These are phyloP conservation scores for Fusarium sp. DNA, from an alignment of 2,329 filamentous ascomycete species.

Conservation along the genomic window DNA sequence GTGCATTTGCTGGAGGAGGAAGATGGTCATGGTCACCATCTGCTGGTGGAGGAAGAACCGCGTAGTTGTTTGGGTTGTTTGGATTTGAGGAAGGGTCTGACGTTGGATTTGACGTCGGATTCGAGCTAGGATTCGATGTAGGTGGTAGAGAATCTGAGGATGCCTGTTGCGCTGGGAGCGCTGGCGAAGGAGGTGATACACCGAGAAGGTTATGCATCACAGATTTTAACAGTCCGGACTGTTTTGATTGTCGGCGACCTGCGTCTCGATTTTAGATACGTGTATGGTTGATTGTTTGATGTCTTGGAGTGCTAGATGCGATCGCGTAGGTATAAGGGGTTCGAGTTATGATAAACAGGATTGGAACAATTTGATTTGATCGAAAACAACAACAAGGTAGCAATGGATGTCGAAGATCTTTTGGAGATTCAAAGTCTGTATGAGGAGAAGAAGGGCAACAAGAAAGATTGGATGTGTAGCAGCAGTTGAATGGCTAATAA, in stretches of 20 bases:
- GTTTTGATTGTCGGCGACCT: slow-evolving; percentile 51
- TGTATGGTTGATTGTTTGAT: slow-evolving; percentile 1
- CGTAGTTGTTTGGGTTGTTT: slow-evolving; percentile 43
- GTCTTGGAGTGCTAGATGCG: slow-evolving; percentile 10
- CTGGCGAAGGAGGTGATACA: slow-evolving; percentile 43
- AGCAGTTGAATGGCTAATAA: slow-evolving; percentile 37
- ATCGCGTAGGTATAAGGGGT: slow-evolving; percentile 11
- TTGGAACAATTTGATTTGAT: slow-evolving; percentile 6
- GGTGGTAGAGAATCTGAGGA: slow-evolving; percentile 31
- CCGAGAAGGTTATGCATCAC: slow-evolving; percentile 56
- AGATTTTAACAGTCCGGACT: slow-evolving; percentile 55
- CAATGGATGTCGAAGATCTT: slow-evolving; percentile 20
- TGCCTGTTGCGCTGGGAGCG: slow-evolving; percentile 44
- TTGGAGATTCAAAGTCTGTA: slow-evolving; percentile 19
- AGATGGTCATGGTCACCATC: slow-evolving; percentile 44
- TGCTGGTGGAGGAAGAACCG: slow-evolving; percentile 48
- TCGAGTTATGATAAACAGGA: background rate
- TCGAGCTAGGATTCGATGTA: slow-evolving; percentile 34
- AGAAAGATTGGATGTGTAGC: slow-evolving; percentile 8
- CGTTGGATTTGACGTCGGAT: slow-evolving; percentile 38
- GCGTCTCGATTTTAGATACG: slow-evolving; percentile 39
- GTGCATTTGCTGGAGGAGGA: slow-evolving; percentile 38
- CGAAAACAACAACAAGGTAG: background rate
- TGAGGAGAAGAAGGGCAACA: slow-evolving; percentile 15
- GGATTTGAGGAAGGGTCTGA: slow-evolving; percentile 36